A percentile compares a stretch with the other conserved stretches of the same genome.
phyloP scores from a whole-genome alignment of 73 alveolate genomes.

The Tetrahymena elliotti region DNA sequence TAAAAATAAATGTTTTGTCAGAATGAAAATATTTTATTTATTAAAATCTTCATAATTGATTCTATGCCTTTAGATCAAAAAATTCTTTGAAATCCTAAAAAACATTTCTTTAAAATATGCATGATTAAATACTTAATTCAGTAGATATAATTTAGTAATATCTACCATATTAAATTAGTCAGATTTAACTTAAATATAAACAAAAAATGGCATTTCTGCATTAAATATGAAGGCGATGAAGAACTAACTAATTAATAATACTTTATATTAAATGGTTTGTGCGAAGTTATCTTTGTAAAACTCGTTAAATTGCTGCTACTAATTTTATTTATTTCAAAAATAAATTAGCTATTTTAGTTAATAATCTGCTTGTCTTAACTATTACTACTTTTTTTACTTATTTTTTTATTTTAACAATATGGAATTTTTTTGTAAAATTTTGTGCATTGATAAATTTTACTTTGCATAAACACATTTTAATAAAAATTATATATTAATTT shows the following conservation, averaged over 20 bases:
- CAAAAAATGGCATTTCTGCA: background rate
- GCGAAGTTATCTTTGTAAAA: background rate
- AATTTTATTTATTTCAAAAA: no score
- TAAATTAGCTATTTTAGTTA: background rate
- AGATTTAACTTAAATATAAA: no score
- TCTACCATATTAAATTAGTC: no score
- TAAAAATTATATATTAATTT: no score
- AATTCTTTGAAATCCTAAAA: no score
- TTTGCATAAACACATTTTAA: background rate
- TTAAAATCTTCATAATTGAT: no score
- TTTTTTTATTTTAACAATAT: background rate
- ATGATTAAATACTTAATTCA: no score
- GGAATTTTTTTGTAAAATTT: background rate
- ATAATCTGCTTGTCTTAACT: background rate
- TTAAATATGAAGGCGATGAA: background rate
- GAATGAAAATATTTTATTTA: no score
- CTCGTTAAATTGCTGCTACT: background rate
- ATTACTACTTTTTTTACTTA: background rate
- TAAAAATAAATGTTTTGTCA: background rate
- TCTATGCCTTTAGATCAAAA: no score
- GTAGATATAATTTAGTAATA: no score
- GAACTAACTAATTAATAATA: no score
- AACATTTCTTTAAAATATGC: no score
- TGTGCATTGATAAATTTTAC: background rate
- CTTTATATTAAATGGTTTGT: background rate